These are phyloP conservation scores for Sporisorium iseilematis-ciliati DNA, from an alignment of 1,284 basidiomycete genomes.

Conservation along the genomic window DNA sequence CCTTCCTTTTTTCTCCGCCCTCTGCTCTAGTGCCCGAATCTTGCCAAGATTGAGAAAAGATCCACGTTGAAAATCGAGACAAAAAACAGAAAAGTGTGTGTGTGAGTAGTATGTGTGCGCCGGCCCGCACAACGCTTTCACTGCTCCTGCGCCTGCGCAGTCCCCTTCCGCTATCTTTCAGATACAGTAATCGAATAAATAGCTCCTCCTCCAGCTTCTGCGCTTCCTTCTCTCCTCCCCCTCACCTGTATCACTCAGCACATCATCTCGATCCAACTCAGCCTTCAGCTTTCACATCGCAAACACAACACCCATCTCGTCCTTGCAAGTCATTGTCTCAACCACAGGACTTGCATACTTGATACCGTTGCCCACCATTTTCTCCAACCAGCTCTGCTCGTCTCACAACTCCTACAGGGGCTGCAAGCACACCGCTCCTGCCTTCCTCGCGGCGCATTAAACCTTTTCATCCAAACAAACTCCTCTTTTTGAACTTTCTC, in stretches of 20 bases:
- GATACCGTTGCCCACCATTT: slow-evolving; percentile 63
- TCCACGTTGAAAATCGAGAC: slow-evolving; percentile 6
- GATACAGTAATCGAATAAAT: not conserved
- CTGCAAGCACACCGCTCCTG: slow-evolving; percentile 65
- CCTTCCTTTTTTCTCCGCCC: not conserved
- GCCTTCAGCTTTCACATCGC: not conserved
- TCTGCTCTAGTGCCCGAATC: slow-evolving; percentile 9
- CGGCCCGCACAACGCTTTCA: not conserved
- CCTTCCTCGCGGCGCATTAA: slow-evolving; percentile 62
- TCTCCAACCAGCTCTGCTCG: slow-evolving; percentile 68
- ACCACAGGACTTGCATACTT: slow-evolving; percentile 46
- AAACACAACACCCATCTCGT: slow-evolving; percentile 8
- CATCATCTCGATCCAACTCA: slow-evolving; percentile 6
- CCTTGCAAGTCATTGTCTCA: slow-evolving; percentile 49
- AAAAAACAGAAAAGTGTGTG: not conserved
- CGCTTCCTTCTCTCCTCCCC: not conserved
- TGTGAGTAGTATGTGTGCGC: not conserved
- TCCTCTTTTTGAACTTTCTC: slow-evolving; percentile 25
- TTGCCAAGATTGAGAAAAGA: not conserved
- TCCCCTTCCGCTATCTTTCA: not conserved
- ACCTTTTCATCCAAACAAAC: not conserved
- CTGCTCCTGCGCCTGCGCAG: slow-evolving; percentile 3
- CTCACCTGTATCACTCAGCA: slow-evolving; percentile 13
- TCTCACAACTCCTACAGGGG: slow-evolving; percentile 67
- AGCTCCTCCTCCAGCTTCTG: not conserved